Evolutionary conservation across 2,329 filamentous ascomycete species (phyloP), one percentile per base, ranked within the genome.

Genomic region (Aureobasidium namibiae): DNA sequence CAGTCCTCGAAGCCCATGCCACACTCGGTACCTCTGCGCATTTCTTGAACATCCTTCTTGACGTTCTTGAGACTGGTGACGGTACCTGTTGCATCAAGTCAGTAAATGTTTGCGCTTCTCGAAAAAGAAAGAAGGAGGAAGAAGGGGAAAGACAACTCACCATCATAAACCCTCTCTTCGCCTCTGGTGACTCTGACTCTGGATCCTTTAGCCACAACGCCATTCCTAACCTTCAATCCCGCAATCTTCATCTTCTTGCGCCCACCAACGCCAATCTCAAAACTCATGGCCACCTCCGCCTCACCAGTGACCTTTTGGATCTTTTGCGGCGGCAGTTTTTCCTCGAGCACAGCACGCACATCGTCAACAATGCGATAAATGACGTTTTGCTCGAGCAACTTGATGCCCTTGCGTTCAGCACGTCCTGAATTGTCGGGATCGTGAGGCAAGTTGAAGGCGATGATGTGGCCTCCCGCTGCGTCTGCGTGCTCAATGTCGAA

Each of bases 21-120:
- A 67, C 94, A 99, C 74, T 99, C 94, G n/a, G 82, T 84, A 61
- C 91, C 92, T 75, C 95, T 97, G 67, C 85, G 85, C 85, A 95
- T 94, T 69, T 96, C 90, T 46, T 79, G 78, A 31, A 94, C 89
- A 64, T 96, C 90, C 72, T 95, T 95, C 80, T 97, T 96, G 72
- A 88, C 84, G 68, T 95, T 89, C 76, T 94, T 96, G 61, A 99
- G 83, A 1, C 89, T 89, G 18, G 84, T 81, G 44, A 97, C 82
- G 54, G 80, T 81, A 64, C 92, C 92, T 96, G 61, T 23, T 11
- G 21, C 29, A 60, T 10, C 4, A 39, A 57, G n/a, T 46, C 41
- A 56, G 42, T 31, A 65, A 61, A 36, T n/a, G n/a, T n/a, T n/a
- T n/a, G n/a, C 44, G 9, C 23, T 6, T n/a, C 31, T 2, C 29